Base-by-base conservation (phyloP, 345 rosid genomes). In the Kernera saxatilis region DNA sequence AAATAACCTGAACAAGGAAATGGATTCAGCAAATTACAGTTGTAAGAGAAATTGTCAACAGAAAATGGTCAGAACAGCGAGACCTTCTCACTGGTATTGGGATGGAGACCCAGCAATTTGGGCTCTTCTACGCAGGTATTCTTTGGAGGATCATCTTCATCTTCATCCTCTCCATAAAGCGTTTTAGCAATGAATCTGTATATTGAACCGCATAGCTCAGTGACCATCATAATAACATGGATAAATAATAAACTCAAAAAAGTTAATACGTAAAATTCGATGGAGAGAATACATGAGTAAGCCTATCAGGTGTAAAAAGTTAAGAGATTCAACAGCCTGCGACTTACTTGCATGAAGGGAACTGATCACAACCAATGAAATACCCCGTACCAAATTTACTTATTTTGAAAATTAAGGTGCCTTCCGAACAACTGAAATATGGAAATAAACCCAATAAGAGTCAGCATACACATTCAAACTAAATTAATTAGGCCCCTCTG, bases 341-440 rank as follows among this genome's bases (percentile, higher is more conserved):
- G 66, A 86, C 97, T 89, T 82, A 94, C 99, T 82, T 91, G 99
- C 99, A 94, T 49, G 71, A 78, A 63, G 99, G 99, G 80, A 85
- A 92, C 69, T 84, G 90, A 83, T 89, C 86, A 69, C 99, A 94
- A 59, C 97, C 96, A 64, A 94, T 83, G 69, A 89, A 91, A 82
- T 89, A 94, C 79, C 98, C 97, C 3, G 90, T 83, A 56, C 93
- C 99, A 68, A 59, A 82, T 70, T 83, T 84, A 72, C 96, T 89
- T 67, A 91, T 90, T 89, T 84, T 94, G 80, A 94, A 91, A 73
- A 78, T 79, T 83, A 94, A 78, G 32, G 84, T 84, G 77, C 99
- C 99, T 76, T 88, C 95, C 82, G 65, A 45, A 75, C 99, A 94
- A 73, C 99, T 94, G 93, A 74, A 82, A 77, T 48, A 81, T 69